Evolutionary conservation across 176 grass and related monocot species (phyloP), one percentile per base, ranked within the genome.

Genomic region (Aegilops longissima): DNA sequence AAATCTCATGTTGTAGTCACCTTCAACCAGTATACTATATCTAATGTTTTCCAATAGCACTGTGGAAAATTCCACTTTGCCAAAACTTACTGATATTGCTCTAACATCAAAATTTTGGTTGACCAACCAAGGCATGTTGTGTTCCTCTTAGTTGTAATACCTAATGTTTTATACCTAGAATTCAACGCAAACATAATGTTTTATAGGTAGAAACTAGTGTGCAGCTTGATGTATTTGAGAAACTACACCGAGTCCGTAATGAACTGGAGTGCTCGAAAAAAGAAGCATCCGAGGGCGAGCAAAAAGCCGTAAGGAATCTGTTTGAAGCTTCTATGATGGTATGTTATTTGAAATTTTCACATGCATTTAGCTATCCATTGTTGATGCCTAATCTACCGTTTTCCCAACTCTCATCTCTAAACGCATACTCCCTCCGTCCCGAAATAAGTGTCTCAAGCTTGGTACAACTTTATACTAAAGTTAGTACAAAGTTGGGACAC

Each of bases 321-420:
- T 31, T 80, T 78, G 80, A 93, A 78, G 85, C 89, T 81, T 88
- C 88, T 31, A 84, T n/a, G 76, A 87, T 42, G 75, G 94, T 90
- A 90, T 73, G 40, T 8, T 21, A 20, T 58, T 1, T 54, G 59
- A 59, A 30, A n/a, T 74, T 64, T 5, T 29, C 9, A 31, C 5
- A 81, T 18, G 5, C 20, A 2, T 59, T 31, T 24, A 38, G 20
- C 75, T 70, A 21, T 78, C 38, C 9, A 13, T 68, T 33, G n/a
- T 76, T 54, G 29, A 67, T 74, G 38, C 51, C 64, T 44, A 25
- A 42, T 54, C 23, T 65, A 59, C 12, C 21, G 21, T 72, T 12
- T 56, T 36, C 45, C 35, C 51, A 4, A 52, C 49, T 17, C 9
- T n/a, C 4, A 20, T 83, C 12, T 79, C 24, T 52, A 52, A 68